phyloP scores from a whole-genome alignment of 257 asterid genomes.

The Anisodus tanguticus region DNA sequence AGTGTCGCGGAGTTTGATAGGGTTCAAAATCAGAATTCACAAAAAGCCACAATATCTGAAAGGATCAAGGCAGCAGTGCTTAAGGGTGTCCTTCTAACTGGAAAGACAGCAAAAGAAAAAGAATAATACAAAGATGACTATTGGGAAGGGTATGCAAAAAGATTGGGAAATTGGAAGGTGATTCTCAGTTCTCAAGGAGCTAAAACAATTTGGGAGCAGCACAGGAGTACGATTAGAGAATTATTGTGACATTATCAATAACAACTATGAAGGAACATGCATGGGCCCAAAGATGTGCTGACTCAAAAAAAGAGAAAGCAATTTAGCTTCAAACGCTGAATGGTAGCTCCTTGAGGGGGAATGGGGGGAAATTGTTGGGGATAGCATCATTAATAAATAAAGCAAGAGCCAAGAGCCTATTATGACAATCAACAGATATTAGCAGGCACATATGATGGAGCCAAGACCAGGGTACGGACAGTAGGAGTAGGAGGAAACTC shows the following conservation, averaged over 20 bases:
- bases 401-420: constrained; percentile 1
- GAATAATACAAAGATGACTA: not conserved
- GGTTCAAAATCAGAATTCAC: constrained; percentile 13
- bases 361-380: not conserved
- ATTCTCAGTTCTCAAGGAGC: constrained; percentile 8
- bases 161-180: not conserved
- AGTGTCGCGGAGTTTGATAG: not conserved
- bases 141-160: not conserved
- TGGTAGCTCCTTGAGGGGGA: not conserved
- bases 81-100: not conserved
- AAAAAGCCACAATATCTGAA: not conserved
- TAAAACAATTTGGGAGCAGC: constrained; percentile 22
- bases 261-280: not conserved
- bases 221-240: not conserved
- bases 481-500: too few relatives aligned
- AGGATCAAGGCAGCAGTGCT: not conserved
- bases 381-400: not conserved
- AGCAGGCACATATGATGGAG: not conserved
- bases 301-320: not conserved
- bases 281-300: not conserved
- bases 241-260: not conserved
- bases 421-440: constrained; percentile 18
- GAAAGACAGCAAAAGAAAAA: not conserved
- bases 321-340: not conserved
- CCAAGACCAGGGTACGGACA: too few relatives aligned